Evolutionary conservation across 2,329 filamentous ascomycete species (phyloP).

Genomic region (Dothistroma pini): DNA sequence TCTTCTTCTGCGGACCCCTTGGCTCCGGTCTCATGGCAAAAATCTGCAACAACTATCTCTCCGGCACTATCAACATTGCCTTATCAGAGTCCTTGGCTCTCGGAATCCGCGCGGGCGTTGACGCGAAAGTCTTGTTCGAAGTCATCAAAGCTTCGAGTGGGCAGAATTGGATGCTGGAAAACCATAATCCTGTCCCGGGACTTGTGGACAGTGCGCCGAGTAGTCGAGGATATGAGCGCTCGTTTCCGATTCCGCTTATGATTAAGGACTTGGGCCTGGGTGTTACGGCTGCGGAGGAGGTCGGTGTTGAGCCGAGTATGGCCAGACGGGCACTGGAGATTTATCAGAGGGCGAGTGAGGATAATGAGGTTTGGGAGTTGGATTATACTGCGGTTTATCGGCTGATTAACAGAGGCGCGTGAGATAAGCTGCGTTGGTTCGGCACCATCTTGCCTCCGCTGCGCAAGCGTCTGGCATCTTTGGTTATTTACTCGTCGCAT

Average conservation of each 20-base stretch:
- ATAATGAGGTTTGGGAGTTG: neutral
- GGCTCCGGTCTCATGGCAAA: slow-evolving; percentile 33
- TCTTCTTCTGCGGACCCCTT: slow-evolving; percentile 32
- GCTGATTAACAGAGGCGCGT: neutral
- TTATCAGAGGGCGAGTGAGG: neutral
- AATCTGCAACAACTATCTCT: slow-evolving; percentile 56
- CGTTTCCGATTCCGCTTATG: neutral
- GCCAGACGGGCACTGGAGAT: neutral
- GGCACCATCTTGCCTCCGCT: neutral
- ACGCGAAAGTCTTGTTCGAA: slow-evolving; percentile 48
- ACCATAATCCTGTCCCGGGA: slow-evolving; percentile 28
- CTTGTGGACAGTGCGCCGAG: neutral
- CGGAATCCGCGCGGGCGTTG: slow-evolving; percentile 54
- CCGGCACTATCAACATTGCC: slow-evolving; percentile 55
- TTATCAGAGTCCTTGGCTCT: slow-evolving; percentile 57
- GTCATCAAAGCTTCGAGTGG: slow-evolving; percentile 49
- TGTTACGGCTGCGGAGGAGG: neutral
- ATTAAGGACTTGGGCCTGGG: neutral
- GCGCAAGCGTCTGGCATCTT: too few species aligned
- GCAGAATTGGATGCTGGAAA: slow-evolving; percentile 29
- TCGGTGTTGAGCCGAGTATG: slow-evolving; percentile 5
- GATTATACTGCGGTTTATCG: neutral
- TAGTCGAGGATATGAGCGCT: neutral
- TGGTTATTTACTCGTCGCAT: too few species aligned
- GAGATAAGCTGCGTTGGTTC: neutral